phyloP scores from a whole-genome alignment of 2,329 filamentous ascomycete species.

The Chaetomiaceae sp. region DNA sequence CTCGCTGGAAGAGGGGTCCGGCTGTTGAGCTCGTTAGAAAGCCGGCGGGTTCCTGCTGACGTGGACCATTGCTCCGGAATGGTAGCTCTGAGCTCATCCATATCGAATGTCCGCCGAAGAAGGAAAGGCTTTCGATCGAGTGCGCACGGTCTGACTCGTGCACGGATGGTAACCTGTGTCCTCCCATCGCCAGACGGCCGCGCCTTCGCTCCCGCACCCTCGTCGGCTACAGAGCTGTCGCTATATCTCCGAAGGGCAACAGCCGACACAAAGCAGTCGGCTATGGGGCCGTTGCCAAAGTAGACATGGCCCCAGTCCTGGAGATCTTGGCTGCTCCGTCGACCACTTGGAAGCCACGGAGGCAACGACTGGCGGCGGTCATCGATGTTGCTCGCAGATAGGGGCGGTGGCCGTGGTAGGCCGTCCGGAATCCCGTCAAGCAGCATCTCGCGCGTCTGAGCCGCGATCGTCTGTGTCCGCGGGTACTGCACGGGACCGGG shows the following conservation, averaged over 20 bases:
- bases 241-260: conserved; percentile 37
- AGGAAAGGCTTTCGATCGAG: conserved; percentile 42
- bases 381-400: conserved; percentile 10
- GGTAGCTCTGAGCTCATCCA: conserved; percentile 44
- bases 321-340: conserved; percentile 32
- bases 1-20: conserved; percentile 9
- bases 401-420: conserved; percentile 15
- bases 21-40: conserved; percentile 10
- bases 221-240: conserved; percentile 24
- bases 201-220: conserved; percentile 3
- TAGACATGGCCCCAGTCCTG: conserved; percentile 41
- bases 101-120: conserved; percentile 48
- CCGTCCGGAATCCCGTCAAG: conserved; percentile 26
- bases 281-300: conserved; percentile 38
- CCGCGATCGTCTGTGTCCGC: conserved; percentile 29
- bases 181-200: background rate
- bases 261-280: conserved; percentile 44
- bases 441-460: conserved; percentile 32
- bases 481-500: conserved; percentile 20
- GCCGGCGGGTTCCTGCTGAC: conserved; percentile 15
- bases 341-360: conserved; percentile 5
- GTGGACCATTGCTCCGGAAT: conserved; percentile 35
- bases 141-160: conserved; percentile 40
- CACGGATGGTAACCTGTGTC: conserved; percentile 38
- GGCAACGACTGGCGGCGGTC: conserved; percentile 29